A percentile compares a stretch with the other conserved stretches of the same genome.
Evolutionary conservation across 164 flowering plant genomes (phyloP).

Genomic region (Platanus orientalis): DNA sequence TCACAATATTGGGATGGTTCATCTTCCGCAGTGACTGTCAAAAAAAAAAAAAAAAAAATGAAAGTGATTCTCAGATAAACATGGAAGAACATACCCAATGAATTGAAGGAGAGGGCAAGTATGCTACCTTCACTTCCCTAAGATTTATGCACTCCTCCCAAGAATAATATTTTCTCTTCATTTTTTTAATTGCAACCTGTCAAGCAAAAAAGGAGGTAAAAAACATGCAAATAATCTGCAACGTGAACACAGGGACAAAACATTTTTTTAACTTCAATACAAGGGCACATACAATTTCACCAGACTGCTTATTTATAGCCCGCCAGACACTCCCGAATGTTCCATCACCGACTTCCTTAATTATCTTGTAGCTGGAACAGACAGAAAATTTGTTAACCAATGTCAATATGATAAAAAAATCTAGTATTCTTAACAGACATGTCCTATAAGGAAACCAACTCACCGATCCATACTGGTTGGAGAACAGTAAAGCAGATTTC

Average conservation of each 20-base stretch:
- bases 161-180: constrained; percentile 91
- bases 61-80: background rate
- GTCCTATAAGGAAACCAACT: constrained; percentile 11
- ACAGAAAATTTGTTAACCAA: background rate
- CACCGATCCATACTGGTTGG: constrained; percentile 73
- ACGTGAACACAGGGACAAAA: too few species aligned
- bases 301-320: constrained; percentile 80
- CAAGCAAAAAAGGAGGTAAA: background rate
- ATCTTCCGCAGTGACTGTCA: constrained; percentile 89
- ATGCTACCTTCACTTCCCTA: constrained; percentile 94
- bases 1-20: constrained; percentile 92
- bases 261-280: background rate
- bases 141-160: constrained; percentile 98
- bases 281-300: constrained; percentile 78
- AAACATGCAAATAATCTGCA: background rate
- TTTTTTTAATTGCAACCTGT: constrained; percentile 94
- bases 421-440: background rate
- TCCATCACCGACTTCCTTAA: constrained; percentile 98
- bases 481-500: constrained; percentile 16
- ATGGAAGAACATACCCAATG: background rate
- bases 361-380: constrained; percentile 66
- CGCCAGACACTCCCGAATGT: constrained; percentile 98
- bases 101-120: background rate
- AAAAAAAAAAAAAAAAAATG: constrained; percentile 17
- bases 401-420: background rate